phyloP scores from a whole-genome alignment of 2,329 filamentous ascomycete genomes.

The Colletotrichum australisinense region DNA sequence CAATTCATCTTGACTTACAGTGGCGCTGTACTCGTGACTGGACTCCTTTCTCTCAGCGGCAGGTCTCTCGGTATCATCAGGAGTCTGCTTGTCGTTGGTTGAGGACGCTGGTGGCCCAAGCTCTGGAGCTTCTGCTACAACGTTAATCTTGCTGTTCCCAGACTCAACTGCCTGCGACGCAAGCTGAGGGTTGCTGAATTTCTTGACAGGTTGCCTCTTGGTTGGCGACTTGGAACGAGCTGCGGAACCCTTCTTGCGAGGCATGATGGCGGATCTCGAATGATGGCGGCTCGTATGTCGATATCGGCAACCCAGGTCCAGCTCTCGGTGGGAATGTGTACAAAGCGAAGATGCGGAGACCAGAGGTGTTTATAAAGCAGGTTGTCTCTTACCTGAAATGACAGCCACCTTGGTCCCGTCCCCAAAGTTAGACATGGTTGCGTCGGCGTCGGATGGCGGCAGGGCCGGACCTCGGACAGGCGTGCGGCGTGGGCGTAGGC shows the following conservation, averaged over 20 bases:
- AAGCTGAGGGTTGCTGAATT: constrained; percentile 30
- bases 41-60: constrained; percentile 27
- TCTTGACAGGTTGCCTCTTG: constrained; percentile 18
- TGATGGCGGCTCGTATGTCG: background rate
- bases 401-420: constrained; percentile 30
- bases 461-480: constrained; percentile 29
- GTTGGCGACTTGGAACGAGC: constrained; percentile 23
- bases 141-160: constrained; percentile 28
- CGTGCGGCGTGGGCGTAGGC: constrained; percentile 27
- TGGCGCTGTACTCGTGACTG: constrained; percentile 14
- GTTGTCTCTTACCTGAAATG: constrained; percentile 30
- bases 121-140: constrained; percentile 35
- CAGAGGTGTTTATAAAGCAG: constrained; percentile 8
- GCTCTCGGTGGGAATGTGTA: background rate
- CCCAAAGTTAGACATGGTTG: constrained; percentile 35
- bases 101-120: constrained; percentile 22
- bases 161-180: constrained; percentile 21
- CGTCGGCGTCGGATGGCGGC: constrained; percentile 28
- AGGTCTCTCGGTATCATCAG: background rate
- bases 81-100: background rate
- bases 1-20: background rate
- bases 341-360: constrained; percentile 2
- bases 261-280: constrained; percentile 18
- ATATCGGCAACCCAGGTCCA: background rate
- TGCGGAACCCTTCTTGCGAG: constrained; percentile 31